phyloP scores from a whole-genome alignment of 176 grass and related monocot species.

The Hsuehochloa calcarea region DNA sequence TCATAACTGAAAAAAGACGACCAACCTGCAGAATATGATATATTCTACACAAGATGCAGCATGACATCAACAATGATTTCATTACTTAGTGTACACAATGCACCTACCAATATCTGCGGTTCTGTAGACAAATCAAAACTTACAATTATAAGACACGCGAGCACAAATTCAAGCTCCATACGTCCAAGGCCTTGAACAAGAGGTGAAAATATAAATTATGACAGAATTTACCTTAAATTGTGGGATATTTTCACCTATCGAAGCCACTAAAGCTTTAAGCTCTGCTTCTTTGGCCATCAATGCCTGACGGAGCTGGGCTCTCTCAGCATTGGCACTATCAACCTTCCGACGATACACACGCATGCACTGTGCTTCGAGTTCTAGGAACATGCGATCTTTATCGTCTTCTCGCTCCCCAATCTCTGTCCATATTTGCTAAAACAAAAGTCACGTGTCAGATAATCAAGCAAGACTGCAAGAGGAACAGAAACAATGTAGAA shows the following conservation, averaged over 20 bases:
- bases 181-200: background rate
- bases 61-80: slow-evolving; percentile 27
- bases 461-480: slow-evolving; percentile 24
- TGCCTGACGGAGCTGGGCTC: slow-evolving; percentile 68
- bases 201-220: background rate
- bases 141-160: background rate
- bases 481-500: background rate
- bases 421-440: slow-evolving; percentile 88
- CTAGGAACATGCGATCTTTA: slow-evolving; percentile 84
- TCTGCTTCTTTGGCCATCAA: slow-evolving; percentile 81
- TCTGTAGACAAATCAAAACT: slow-evolving; percentile 17
- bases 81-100: background rate
- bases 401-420: slow-evolving; percentile 88
- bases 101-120: background rate
- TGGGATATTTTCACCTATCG: slow-evolving; percentile 63
- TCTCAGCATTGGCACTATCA: slow-evolving; percentile 65
- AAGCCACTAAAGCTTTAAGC: slow-evolving; percentile 70
- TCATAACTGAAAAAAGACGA: slow-evolving; percentile 36
- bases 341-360: slow-evolving; percentile 75
- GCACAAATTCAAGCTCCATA: background rate
- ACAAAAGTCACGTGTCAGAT: slow-evolving; percentile 26
- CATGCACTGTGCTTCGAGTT: slow-evolving; percentile 94
- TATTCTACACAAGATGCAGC: slow-evolving; percentile 28
- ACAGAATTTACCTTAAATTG: slow-evolving; percentile 60
- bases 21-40: slow-evolving; percentile 14